Conservation (phyloP, 345 rosid genomes). For the Streptanthus diversifolius region DNA sequence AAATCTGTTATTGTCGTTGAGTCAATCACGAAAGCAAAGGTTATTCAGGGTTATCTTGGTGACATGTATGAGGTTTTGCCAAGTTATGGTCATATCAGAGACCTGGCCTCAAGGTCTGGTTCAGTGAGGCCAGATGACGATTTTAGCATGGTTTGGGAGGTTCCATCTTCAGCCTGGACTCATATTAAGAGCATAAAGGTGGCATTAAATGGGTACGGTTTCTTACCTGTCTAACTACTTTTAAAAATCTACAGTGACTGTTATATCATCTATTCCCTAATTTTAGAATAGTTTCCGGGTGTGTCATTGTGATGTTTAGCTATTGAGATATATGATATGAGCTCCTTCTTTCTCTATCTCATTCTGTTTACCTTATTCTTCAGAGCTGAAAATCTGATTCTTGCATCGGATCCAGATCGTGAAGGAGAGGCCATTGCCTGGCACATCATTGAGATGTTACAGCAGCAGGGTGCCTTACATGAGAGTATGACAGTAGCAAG, state of each 20-base stretch:
- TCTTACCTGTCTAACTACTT: conserved; percentile 16
- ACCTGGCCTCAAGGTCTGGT: conserved; percentile 94
- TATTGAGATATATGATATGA: conserved; percentile 18
- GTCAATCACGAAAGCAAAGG: conserved; percentile 86
- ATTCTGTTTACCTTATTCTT: conserved; percentile 41
- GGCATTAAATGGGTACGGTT: conserved; percentile 68
- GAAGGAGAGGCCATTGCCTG: conserved; percentile 99
- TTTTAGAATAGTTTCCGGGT: background rate
- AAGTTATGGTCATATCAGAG: conserved; percentile 95
- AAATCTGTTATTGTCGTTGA: conserved; percentile 94
- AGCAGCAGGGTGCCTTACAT: conserved; percentile 83
- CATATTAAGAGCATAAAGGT: conserved; percentile 94
- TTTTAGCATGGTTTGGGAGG: conserved; percentile 99
- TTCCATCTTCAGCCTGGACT: conserved; percentile 93
- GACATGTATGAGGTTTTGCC: conserved; percentile 87
- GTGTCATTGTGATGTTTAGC: conserved; percentile 15
- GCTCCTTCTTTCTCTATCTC: conserved; percentile 29
- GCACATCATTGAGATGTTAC: conserved; percentile 98
- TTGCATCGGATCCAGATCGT: conserved; percentile 99
- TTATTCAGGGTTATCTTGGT: conserved; percentile 92
- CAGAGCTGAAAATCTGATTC: conserved; percentile 95
- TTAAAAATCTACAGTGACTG: background rate
- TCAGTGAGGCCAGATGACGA: conserved; percentile 97
- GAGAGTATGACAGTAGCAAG: conserved; percentile 71
- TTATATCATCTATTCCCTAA: background rate